phyloP scores from a whole-genome alignment of 2,329 filamentous ascomycete species.

The Diaporthe vexans region DNA sequence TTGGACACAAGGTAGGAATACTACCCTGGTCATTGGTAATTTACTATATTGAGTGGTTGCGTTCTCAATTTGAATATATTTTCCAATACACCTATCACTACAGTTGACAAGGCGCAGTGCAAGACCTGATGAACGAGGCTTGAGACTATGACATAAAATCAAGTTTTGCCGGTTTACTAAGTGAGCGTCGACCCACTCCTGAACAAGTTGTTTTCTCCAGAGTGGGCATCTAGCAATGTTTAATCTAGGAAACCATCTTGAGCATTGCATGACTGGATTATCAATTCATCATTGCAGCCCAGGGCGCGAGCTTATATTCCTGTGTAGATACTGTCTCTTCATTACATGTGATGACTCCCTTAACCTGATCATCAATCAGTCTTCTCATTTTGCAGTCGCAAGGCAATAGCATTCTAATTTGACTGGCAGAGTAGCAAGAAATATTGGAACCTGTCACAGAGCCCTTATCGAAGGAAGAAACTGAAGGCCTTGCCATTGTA shows the following conservation, averaged over 20 bases:
- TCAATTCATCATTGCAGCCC: neutral
- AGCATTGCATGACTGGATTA: neutral
- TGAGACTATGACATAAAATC: fast-evolving
- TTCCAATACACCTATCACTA: too few relatives aligned
- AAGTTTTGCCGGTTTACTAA: neutral
- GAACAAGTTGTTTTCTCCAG: neutral
- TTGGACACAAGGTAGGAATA: too few relatives aligned
- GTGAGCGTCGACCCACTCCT: neutral
- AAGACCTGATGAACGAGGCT: neutral
- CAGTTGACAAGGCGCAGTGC: neutral
- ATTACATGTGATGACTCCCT: neutral
- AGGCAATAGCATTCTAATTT: neutral
- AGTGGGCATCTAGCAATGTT: neutral
- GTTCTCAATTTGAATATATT: too few relatives aligned
- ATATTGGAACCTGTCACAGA: too few relatives aligned
- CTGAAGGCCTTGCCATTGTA: neutral
- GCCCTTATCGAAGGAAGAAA: neutral
- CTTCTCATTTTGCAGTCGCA: neutral
- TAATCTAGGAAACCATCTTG: neutral
- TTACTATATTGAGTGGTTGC: too few relatives aligned
- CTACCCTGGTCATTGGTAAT: too few relatives aligned
- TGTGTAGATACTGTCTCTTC: neutral
- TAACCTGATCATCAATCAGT: neutral
- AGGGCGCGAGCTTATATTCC: neutral
- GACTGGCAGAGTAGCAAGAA: neutral